These are phyloP conservation scores for Solanum piurae DNA, from an alignment of 257 asterid genomes.

Conservation along the genomic window DNA sequence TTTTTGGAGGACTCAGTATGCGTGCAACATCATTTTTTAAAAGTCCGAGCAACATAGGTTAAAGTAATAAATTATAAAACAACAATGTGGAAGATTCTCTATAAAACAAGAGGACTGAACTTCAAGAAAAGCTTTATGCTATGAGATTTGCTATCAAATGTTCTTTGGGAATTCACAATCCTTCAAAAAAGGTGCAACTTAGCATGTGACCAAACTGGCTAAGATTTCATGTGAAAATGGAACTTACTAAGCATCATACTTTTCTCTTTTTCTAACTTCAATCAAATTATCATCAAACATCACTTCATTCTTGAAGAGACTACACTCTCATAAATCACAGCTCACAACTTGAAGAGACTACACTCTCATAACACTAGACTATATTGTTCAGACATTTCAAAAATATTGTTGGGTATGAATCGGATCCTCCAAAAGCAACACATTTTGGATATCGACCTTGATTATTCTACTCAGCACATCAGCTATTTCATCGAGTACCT, in stretches of 20 bases:
- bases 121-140: background rate
- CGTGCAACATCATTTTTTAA: rapidly evolving
- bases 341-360: background rate
- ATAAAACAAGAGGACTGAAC: background rate
- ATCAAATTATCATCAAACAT: background rate
- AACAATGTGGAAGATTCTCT: background rate
- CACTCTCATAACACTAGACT: background rate
- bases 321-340: background rate
- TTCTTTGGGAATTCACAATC: background rate
- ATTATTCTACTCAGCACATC: background rate
- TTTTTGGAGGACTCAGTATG: rapidly evolving
- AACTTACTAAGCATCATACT: background rate
- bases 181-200: background rate
- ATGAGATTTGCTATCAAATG: background rate
- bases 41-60: background rate
- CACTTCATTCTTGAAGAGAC: background rate
- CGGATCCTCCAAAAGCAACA: background rate
- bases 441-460: background rate
- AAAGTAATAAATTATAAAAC: background rate
- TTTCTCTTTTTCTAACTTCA: background rate
- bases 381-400: background rate
- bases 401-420: background rate
- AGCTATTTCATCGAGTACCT: background rate
- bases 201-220: slow-evolving; percentile 7
- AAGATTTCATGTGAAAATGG: slow-evolving; percentile 14